phyloP scores from a whole-genome alignment of 140 eudicot genomes.

The Oenanthe javanica region DNA sequence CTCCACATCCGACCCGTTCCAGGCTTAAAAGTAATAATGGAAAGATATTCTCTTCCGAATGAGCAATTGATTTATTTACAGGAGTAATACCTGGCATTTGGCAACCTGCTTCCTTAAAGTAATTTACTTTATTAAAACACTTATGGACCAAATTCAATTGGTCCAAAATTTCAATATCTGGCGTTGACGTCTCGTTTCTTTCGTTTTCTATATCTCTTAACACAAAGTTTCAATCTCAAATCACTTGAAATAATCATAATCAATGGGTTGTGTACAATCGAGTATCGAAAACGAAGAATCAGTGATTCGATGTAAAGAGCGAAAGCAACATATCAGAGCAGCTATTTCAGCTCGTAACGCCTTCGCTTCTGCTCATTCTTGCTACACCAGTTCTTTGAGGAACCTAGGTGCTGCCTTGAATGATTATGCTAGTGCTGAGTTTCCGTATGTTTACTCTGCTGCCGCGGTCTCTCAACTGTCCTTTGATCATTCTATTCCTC shows the following conservation, averaged over 20 bases:
- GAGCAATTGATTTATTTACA: too few relatives aligned
- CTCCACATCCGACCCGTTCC: background rate
- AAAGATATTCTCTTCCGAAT: too few relatives aligned
- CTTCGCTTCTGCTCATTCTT: slow-evolving; percentile 89
- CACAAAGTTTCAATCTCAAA: background rate
- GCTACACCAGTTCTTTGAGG: slow-evolving; percentile 61
- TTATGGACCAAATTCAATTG: background rate
- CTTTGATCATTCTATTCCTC: slow-evolving; percentile 25
- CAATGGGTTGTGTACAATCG: slow-evolving; percentile 88
- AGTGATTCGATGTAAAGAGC: slow-evolving; percentile 73
- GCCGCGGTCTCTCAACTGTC: slow-evolving; percentile 17
- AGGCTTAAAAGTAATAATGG: too few relatives aligned
- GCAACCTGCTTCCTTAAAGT: too few relatives aligned
- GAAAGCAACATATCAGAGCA: slow-evolving; percentile 58
- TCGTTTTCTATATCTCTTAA: too few relatives aligned
- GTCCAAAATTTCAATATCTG: too few relatives aligned
- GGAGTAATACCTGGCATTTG: too few relatives aligned
- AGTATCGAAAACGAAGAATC: slow-evolving; percentile 94
- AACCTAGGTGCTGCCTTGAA: slow-evolving; percentile 96
- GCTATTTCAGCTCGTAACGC: slow-evolving; percentile 81
- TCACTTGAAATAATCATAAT: too few relatives aligned
- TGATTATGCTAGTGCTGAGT: slow-evolving; percentile 85
- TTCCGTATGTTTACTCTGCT: slow-evolving; percentile 22
- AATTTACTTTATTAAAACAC: too few relatives aligned
- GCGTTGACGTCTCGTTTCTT: slow-evolving; percentile 8